Base-by-base conservation (phyloP, 2,329 filamentous ascomycete species). In the Apiospora saccharicola region DNA sequence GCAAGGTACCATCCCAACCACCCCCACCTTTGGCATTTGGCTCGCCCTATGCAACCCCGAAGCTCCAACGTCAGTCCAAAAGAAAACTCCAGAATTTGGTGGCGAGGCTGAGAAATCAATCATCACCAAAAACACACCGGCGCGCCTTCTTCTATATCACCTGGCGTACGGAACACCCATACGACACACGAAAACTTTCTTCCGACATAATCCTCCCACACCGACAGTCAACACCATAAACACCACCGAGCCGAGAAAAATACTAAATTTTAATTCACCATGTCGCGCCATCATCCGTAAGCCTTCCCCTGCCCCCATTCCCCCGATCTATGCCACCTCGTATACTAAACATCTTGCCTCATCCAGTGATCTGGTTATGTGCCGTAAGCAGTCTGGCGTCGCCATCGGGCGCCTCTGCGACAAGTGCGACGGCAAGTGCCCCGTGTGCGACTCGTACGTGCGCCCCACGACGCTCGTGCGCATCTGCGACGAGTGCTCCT, bases 351-450 rank as follows among this genome's bases (percentile, higher is more conserved):
- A 30, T 53, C 49, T 43, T 19, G 64, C 67, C 67, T 41, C 53
- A 44, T 41, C 46, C 43, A 71, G 64, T 84, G 96, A 99, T 88
- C 92, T 99, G 77, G 96, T 99, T 79, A 98, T 98, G 96, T 99
- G 96, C 90, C 95, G 96, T 87, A 99, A 99, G 87, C 96, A 98
- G 83, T 89, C 96, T 74, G 96, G 96, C 85, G 98, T 98, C 82
- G 94, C 95, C 80, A 98, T 99, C 89, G 96, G 96, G 82, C 95
- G 96, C 72, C 94, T 99, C 81, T 99, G 96, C 89, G 96, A 99
- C 87, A 99, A 99, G 86, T 99, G 96, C 88, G 96, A 99, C 86
- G 96, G 96, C 84, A 99, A 99, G 87, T 99, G 96, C 81, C 96
- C 96, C 76, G 95, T 99, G 74, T 99, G 96, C 90, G 96, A 99